These are phyloP conservation scores for Fusarium albosuccineum DNA, from an alignment of 2,329 filamentous ascomycete species.

Conservation along the genomic window DNA sequence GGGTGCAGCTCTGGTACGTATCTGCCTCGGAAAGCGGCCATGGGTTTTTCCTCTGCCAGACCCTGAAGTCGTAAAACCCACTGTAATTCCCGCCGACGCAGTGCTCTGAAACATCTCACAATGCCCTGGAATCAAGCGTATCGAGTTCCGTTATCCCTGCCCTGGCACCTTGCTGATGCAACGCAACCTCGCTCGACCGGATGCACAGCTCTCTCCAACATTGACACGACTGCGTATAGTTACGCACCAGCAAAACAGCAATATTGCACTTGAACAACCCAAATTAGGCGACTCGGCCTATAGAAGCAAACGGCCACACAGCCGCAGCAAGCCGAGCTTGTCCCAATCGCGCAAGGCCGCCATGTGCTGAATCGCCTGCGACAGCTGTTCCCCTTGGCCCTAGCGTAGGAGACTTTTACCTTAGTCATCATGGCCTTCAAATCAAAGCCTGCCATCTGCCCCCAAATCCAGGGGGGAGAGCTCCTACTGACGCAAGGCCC, in stretches of 20 bases:
- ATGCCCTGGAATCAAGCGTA: slow-evolving; percentile 1
- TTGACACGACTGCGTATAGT: neutral
- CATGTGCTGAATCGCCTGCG: slow-evolving; percentile 22
- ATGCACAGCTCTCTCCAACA: neutral
- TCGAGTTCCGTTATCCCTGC: neutral
- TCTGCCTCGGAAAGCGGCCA: neutral
- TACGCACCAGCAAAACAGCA: neutral
- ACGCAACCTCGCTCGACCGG: slow-evolving; percentile 4
- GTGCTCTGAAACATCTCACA: slow-evolving; percentile 4
- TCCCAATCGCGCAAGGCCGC: slow-evolving; percentile 17
- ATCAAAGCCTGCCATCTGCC: slow-evolving; percentile 20
- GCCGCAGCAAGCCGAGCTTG: slow-evolving; percentile 35
- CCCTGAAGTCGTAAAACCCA: neutral
- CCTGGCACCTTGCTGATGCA: neutral
- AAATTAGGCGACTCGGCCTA: neutral
- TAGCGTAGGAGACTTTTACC: slow-evolving; percentile 26
- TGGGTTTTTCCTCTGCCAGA: neutral
- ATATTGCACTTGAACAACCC: neutral
- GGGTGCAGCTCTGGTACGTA: slow-evolving; percentile 33
- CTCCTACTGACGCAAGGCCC: slow-evolving; percentile 32
- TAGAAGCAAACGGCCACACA: slow-evolving; percentile 7
- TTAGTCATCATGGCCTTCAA: slow-evolving; percentile 12
- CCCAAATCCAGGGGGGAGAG: slow-evolving; percentile 19
- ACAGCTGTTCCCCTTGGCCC: slow-evolving; percentile 34
- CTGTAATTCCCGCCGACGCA: slow-evolving; percentile 3